These are phyloP conservation scores for Thelephora ganbajun DNA, from an alignment of 768 basidiomycete species.

Conservation along the genomic window DNA sequence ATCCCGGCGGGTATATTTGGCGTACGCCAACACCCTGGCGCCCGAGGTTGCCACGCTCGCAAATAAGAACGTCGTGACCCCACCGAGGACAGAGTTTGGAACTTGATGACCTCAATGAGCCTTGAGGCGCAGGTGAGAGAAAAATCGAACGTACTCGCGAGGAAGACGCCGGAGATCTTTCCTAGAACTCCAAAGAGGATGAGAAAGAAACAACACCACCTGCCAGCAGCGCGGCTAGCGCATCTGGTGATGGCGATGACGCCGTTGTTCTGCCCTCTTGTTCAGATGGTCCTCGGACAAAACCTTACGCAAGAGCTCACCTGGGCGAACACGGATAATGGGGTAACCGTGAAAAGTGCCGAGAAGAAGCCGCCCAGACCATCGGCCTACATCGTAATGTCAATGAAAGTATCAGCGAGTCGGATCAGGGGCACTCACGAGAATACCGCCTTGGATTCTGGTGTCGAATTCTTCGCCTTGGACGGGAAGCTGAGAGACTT, in stretches of 20 bases:
- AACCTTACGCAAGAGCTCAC: slow-evolving; percentile 10
- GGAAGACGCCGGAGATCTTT: slow-evolving; percentile 73
- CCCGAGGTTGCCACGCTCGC: slow-evolving; percentile 63
- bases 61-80: slow-evolving; percentile 81
- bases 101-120: slow-evolving; percentile 21
- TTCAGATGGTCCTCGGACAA: background rate
- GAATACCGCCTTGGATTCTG: slow-evolving; percentile 70
- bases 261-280: slow-evolving; percentile 48
- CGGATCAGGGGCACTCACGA: slow-evolving; percentile 26
- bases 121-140: background rate
- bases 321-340: slow-evolving; percentile 68
- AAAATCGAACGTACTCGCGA: slow-evolving; percentile 36
- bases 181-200: slow-evolving; percentile 71
- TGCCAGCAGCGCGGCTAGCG: slow-evolving; percentile 65
- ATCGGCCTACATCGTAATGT: slow-evolving; percentile 33
- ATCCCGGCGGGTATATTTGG: slow-evolving; percentile 46
- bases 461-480: slow-evolving; percentile 67
- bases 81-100: slow-evolving; percentile 70
- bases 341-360: slow-evolving; percentile 69
- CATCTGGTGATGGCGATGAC: slow-evolving; percentile 78
- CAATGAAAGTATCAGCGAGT: background rate
- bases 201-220: slow-evolving; percentile 69
- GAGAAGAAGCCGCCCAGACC: slow-evolving; percentile 74
- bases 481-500: slow-evolving; percentile 65
- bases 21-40: slow-evolving; percentile 49